Evolutionary conservation across 768 basidiomycete species (phyloP).

Genomic region (Kwoniella sp.): DNA sequence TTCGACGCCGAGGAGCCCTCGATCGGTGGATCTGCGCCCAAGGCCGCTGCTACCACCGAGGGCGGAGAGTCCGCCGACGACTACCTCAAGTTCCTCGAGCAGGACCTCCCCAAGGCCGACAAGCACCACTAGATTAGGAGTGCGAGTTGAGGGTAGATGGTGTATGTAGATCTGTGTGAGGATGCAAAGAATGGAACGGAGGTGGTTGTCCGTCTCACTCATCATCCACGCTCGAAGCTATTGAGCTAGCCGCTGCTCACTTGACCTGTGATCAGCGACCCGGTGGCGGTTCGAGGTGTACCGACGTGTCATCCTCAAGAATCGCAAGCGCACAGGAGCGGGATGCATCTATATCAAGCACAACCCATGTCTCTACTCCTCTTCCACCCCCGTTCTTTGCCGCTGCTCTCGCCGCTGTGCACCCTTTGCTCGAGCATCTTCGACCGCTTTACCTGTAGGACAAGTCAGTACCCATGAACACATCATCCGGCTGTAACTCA

Average conservation of each 20-base stretch:
- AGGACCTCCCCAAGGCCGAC: conserved; percentile 67
- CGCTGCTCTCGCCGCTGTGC: conserved; percentile 18
- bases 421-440: conserved; percentile 33
- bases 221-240: too few species aligned
- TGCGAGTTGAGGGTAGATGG: neutral
- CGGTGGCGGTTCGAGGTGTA: conserved; percentile 1
- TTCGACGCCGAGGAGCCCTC: conserved; percentile 78
- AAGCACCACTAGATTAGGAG: conserved; percentile 54
- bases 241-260: too few species aligned
- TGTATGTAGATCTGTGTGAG: neutral
- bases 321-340: too few species aligned
- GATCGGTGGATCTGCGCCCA: conserved; percentile 49
- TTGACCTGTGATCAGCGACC: too few species aligned
- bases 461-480: neutral
- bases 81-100: conserved; percentile 75
- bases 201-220: too few species aligned
- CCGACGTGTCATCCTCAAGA: too few species aligned
- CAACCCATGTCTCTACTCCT: too few species aligned
- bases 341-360: too few species aligned
- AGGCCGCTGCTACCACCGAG: conserved; percentile 49
- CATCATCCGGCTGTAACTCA: conserved; percentile 21
- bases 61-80: conserved; percentile 63
- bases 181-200: neutral
- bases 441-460: conserved; percentile 25
- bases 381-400: neutral